A percentile compares a stretch with the other conserved stretches of the same genome.
phyloP scores from a whole-genome alignment of 768 basidiomycete genomes.

The Panellus pusillus region DNA sequence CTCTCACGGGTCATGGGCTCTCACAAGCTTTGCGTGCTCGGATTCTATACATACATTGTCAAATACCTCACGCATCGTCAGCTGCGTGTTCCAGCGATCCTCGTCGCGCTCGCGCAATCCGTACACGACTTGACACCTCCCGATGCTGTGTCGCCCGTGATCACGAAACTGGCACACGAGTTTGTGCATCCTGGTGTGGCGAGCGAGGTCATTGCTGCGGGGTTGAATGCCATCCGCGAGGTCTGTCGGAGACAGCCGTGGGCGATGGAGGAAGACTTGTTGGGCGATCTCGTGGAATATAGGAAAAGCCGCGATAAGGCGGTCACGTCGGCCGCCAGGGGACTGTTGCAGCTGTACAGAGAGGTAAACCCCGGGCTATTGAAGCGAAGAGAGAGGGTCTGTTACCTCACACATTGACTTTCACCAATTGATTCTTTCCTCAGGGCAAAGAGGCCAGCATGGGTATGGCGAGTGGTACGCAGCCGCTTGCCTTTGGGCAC shows the following conservation, averaged over 20 bases:
- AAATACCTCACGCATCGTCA: constrained; percentile 93
- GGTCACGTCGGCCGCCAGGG: constrained; percentile 85
- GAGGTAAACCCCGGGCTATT: constrained; percentile 94
- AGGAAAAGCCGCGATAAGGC: constrained; percentile 93
- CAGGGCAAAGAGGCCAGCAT: constrained; percentile 92
- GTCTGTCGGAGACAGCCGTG: constrained; percentile 94
- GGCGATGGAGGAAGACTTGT: constrained; percentile 94
- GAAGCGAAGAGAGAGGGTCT: constrained; percentile 81
- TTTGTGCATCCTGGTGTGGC: constrained; percentile 98
- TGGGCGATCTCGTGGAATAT: constrained; percentile 93
- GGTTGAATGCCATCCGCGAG: constrained; percentile 94
- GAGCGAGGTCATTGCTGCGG: constrained; percentile 92
- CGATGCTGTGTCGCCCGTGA: constrained; percentile 84
- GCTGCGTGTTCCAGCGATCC: constrained; percentile 87
- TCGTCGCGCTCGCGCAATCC: constrained; percentile 91
- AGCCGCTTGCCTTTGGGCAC: constrained; percentile 84
- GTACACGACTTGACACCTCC: constrained; percentile 96
- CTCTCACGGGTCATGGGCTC: constrained; percentile 90
- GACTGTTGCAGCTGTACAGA: constrained; percentile 86
- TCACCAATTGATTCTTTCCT: constrained; percentile 13
- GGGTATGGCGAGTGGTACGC: constrained; percentile 59
- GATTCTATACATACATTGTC: constrained; percentile 94
- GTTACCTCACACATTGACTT: constrained; percentile 24
- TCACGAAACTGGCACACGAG: constrained; percentile 90
- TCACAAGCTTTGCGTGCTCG: constrained; percentile 90